These are phyloP conservation scores for Backusella liffmaniae DNA, from an alignment of 192 early-diverging fungal species.

Conservation along the genomic window DNA sequence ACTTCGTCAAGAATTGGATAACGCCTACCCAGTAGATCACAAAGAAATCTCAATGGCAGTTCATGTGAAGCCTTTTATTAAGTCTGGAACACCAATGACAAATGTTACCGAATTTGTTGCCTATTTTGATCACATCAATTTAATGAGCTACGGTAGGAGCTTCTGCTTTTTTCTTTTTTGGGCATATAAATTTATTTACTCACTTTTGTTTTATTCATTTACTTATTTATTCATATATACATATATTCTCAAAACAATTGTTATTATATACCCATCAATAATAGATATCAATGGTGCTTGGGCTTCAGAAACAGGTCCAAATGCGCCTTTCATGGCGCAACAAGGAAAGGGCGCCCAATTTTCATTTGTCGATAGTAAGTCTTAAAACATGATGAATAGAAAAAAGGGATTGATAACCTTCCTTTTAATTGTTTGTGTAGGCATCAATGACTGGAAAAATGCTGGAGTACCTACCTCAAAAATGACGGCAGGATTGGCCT, in stretches of 20 bases:
- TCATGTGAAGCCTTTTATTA: conserved; percentile 56
- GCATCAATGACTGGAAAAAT: conserved; percentile 51
- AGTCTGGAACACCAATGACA: conserved; percentile 37
- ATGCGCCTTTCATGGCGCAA: conserved; percentile 51
- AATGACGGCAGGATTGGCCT: conserved; percentile 57
- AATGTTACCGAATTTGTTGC: conserved; percentile 53
- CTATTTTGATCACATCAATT: conserved; percentile 59
- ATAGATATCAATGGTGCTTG: conserved; percentile 53
- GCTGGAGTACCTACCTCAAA: conserved; percentile 61
- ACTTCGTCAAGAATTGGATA: conserved; percentile 45
- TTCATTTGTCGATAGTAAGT: conserved; percentile 39
- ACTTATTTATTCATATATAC: neutral
- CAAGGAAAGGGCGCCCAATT: conserved; percentile 33
- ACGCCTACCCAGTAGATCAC: conserved; percentile 33
- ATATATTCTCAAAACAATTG: neutral
- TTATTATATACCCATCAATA: neutral
- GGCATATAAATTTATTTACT: neutral
- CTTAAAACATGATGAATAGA: neutral
- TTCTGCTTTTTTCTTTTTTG: neutral
- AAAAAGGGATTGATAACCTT: neutral
- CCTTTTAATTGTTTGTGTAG: conserved; percentile 17
- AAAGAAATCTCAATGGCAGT: conserved; percentile 65
- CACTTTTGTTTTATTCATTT: neutral
- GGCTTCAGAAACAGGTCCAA: conserved; percentile 59
- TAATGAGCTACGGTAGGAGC: conserved; percentile 68